Evolutionary conservation across 805 yeast species (phyloP).

Genomic region (Candida schatavii): DNA sequence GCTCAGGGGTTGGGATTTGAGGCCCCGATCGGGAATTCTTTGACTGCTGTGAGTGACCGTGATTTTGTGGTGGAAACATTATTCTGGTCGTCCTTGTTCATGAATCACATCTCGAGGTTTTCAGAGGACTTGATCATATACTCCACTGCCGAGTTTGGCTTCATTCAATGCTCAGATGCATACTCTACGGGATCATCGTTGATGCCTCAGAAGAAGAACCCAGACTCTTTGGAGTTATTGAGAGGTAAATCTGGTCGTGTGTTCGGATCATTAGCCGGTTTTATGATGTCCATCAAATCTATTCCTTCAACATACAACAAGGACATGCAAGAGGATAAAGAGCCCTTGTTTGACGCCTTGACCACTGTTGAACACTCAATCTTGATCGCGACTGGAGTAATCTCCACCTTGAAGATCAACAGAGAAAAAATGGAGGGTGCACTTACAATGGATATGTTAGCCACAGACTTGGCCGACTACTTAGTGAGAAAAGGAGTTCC

Average conservation of each 20-base stretch:
- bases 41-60: constrained; percentile 96
- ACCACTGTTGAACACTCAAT: constrained; percentile 91
- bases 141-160: constrained; percentile 97
- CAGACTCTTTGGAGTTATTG: constrained; percentile 90
- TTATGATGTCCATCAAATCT: constrained; percentile 94
- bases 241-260: constrained; percentile 98
- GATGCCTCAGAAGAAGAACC: constrained; percentile 99
- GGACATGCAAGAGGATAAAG: constrained; percentile 99
- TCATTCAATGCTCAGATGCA: constrained; percentile 90
- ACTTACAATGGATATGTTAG: constrained; percentile 97
- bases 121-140: constrained; percentile 93
- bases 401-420: constrained; percentile 78
- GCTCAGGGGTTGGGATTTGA: constrained; percentile 78
- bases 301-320: constrained; percentile 97
- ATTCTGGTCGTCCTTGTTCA: constrained; percentile 93
- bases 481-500: constrained; percentile 98
- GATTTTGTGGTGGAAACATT: constrained; percentile 94
- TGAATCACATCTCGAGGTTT: constrained; percentile 93
- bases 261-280: constrained; percentile 92
- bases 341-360: constrained; percentile 91
- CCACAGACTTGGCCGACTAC: constrained; percentile 97
- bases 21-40: constrained; percentile 90
- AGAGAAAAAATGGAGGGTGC: constrained; percentile 79
- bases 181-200: constrained; percentile 97
- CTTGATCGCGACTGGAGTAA: constrained; percentile 92